Conservation (phyloP, 805 yeast species). For the Schwanniomyces polymorphus region DNA sequence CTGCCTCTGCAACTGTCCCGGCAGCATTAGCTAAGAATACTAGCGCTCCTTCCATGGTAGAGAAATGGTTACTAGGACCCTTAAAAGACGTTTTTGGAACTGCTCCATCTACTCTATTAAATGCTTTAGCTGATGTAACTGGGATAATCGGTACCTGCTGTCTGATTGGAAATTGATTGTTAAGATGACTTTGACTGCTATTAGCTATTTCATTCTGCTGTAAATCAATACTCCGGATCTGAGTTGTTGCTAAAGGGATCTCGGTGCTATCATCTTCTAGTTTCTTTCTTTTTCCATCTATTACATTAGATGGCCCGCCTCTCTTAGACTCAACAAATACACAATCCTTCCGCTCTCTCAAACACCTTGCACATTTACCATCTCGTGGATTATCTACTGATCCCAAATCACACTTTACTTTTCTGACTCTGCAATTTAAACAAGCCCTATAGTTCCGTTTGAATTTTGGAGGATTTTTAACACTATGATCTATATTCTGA, state of each 20-base stretch:
- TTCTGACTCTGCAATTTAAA: constrained; percentile 77
- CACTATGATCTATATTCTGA: neutral
- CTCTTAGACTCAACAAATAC: constrained; percentile 50
- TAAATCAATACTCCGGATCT: neutral
- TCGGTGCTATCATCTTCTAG: constrained; percentile 21
- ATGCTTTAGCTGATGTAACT: constrained; percentile 2
- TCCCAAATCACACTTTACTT: constrained; percentile 86
- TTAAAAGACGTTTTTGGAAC: neutral
- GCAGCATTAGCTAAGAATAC: constrained; percentile 78
- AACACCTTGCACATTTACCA: constrained; percentile 86
- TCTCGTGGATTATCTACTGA: constrained; percentile 66
- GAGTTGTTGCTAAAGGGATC: neutral
- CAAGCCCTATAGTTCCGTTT: constrained; percentile 81
- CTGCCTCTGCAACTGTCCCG: constrained; percentile 70
- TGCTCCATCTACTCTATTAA: neutral
- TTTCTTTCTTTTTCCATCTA: constrained; percentile 57
- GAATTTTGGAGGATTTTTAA: constrained; percentile 27
- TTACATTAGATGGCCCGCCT: constrained; percentile 25
- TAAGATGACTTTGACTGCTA: neutral
- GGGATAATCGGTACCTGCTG: neutral
- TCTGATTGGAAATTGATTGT: neutral
- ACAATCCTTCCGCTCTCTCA: constrained; percentile 80
- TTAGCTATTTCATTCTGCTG: neutral
- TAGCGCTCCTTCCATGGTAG: constrained; percentile 59
- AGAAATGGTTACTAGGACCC: constrained; percentile 24